These are phyloP conservation scores for Castanospermum australe DNA, from an alignment of 306 rosid genomes.

Conservation along the genomic window DNA sequence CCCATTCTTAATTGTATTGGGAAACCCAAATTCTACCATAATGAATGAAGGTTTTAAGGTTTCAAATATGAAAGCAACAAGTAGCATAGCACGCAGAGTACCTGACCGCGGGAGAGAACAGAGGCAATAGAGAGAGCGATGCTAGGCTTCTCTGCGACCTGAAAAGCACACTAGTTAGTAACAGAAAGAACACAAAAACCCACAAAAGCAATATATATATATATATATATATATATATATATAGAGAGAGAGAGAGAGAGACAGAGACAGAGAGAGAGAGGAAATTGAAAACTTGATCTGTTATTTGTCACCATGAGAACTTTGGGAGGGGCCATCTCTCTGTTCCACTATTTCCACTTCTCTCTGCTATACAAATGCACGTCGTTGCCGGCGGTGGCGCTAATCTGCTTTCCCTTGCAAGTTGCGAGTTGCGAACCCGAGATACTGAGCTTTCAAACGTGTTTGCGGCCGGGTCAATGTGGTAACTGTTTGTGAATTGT, in stretches of 20 bases:
- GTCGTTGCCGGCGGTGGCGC: background rate
- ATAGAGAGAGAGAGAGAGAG: no score
- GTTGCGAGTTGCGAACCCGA: no score
- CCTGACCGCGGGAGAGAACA: slow-evolving; percentile 77
- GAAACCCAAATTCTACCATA: background rate
- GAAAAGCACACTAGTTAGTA: background rate
- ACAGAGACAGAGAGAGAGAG: no score
- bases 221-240: background rate
- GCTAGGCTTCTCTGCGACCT: slow-evolving; percentile 98
- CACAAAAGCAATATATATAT: background rate
- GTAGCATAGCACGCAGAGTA: slow-evolving; percentile 6
- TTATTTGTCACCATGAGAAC: slow-evolving; percentile 47
- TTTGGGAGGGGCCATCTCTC: slow-evolving; percentile 46
- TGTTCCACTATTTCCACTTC: background rate
- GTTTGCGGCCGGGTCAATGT: background rate
- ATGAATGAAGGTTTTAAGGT: background rate
- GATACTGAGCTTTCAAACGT: no score
- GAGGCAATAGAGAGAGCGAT: slow-evolving; percentile 85
- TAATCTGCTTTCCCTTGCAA: background rate
- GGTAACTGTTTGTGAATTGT: slow-evolving; percentile 13
- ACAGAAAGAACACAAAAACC: background rate
- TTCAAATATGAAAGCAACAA: background rate
- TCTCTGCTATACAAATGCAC: background rate
- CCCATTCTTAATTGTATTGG: background rate
- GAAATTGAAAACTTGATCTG: background rate